A percentile compares a stretch with the other conserved stretches of the same genome.
Evolutionary conservation across 805 yeast species (phyloP).

Genomic region (Nakazawaea holstii): DNA sequence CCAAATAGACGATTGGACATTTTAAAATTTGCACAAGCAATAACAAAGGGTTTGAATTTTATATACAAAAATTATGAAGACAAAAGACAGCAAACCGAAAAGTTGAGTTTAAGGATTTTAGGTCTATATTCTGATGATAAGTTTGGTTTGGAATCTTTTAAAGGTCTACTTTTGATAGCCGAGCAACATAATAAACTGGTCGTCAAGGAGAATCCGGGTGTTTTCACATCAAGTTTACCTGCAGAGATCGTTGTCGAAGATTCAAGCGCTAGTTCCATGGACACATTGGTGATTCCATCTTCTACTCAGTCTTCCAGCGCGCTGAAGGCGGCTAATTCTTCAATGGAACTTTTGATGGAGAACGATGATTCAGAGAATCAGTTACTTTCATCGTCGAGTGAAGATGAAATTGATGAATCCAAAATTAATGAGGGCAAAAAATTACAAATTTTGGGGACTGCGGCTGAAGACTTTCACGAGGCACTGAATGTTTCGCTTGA

Average conservation of each 20-base stretch:
- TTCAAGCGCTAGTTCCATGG: not conserved
- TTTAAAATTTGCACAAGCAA: not conserved
- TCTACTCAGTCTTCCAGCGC: not conserved
- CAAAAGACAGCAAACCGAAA: not conserved
- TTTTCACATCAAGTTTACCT: no score
- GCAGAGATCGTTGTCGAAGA: no score
- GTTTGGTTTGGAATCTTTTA: not conserved
- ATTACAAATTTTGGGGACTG: no score
- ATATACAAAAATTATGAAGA: not conserved
- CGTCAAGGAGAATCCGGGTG: not conserved
- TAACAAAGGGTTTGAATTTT: not conserved
- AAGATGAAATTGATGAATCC: no score
- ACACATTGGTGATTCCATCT: not conserved
- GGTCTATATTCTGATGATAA: not conserved
- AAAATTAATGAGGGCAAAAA: no score
- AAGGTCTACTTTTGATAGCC: not conserved
- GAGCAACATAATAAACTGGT: not conserved
- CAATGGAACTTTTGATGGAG: slow-evolving; percentile 3
- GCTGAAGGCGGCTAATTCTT: not conserved
- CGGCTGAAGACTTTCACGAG: no score
- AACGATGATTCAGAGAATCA: not conserved
- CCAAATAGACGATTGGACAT: not conserved
- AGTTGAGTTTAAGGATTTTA: not conserved
- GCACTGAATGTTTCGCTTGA: no score
- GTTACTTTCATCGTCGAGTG: no score